Conservation (phyloP, 1,284 basidiomycete genomes). For the Trametes versicolor region DNA sequence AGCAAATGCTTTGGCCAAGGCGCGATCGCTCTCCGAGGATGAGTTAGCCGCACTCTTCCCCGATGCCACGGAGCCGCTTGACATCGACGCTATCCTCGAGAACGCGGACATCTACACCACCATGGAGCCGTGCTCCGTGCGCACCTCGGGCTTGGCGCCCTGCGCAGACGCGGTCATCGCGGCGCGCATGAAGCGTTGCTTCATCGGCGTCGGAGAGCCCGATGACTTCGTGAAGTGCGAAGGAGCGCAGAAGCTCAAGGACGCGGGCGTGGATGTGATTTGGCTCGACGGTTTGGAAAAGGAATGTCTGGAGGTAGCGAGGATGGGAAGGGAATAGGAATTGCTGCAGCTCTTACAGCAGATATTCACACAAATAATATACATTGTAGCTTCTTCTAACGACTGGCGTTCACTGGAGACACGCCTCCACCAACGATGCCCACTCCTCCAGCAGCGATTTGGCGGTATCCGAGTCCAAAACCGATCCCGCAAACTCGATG, state of each 20-base stretch:
- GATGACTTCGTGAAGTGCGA: conserved; percentile 96
- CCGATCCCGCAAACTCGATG: conserved; percentile 48
- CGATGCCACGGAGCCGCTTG: conserved; percentile 36
- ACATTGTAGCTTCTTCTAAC: conserved; percentile 17
- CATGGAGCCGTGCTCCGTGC: conserved; percentile 94
- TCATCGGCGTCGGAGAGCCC: conserved; percentile 93
- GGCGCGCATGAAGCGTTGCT: conserved; percentile 78
- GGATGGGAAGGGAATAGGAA: conserved; percentile 56
- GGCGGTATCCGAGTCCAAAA: conserved; percentile 46
- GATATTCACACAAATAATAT: conserved; percentile 16
- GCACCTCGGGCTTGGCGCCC: conserved; percentile 88
- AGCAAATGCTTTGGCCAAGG: conserved; percentile 91
- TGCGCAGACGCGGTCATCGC: conserved; percentile 89
- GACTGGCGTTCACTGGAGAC: conserved; percentile 25
- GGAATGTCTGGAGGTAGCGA: conserved; percentile 82
- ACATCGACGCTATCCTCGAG: conserved; percentile 57
- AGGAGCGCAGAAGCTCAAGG: conserved; percentile 80
- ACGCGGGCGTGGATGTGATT: conserved; percentile 81
- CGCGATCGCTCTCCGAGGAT: conserved; percentile 54
- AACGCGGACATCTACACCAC: conserved; percentile 90
- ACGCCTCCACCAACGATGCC: conserved; percentile 44
- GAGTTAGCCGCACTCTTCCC: conserved; percentile 58
- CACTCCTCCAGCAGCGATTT: conserved; percentile 36
- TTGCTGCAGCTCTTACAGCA: conserved; percentile 4
- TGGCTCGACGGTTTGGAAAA: conserved; percentile 78